Conservation (phyloP, 257 asterid species). For the Knoxia roxburghii region DNA sequence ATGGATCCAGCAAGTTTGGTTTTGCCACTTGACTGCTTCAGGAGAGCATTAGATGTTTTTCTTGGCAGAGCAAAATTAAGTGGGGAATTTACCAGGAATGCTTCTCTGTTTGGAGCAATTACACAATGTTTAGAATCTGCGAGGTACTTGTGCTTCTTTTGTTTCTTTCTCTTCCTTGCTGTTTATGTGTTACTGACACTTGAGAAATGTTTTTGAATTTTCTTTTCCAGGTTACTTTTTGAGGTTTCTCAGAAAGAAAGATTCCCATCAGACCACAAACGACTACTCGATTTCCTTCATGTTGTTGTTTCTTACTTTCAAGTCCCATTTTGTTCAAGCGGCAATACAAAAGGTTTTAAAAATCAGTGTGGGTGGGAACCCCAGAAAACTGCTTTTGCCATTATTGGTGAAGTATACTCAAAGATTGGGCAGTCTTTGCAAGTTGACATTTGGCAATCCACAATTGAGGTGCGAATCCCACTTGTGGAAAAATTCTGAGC, state of each 20-base stretch:
- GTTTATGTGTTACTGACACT: neutral
- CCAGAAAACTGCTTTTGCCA: slow-evolving; percentile 50
- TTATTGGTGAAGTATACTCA: slow-evolving; percentile 67
- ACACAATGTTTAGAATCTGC: slow-evolving; percentile 60
- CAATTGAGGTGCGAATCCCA: slow-evolving; percentile 57
- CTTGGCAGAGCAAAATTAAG: slow-evolving; percentile 34
- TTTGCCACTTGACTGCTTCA: slow-evolving; percentile 44
- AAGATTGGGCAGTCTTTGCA: slow-evolving; percentile 62
- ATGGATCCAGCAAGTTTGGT: slow-evolving; percentile 55
- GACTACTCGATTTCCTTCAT: slow-evolving; percentile 56
- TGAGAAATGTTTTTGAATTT: neutral
- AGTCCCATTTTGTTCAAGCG: slow-evolving; percentile 37
- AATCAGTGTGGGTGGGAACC: slow-evolving; percentile 38
- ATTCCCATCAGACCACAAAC: slow-evolving; percentile 45
- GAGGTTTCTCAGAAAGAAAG: slow-evolving; percentile 45
- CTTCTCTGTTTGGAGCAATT: slow-evolving; percentile 41
- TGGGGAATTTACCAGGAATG: slow-evolving; percentile 25
- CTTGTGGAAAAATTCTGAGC: slow-evolving; percentile 12
- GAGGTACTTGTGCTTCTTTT: slow-evolving; percentile 37
- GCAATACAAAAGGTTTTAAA: slow-evolving; percentile 28
- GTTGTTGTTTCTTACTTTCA: slow-evolving; percentile 51
- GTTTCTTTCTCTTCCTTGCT: neutral
- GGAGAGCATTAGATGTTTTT: slow-evolving; percentile 40
- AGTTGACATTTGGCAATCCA: slow-evolving; percentile 63
- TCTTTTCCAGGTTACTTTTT: slow-evolving; percentile 50